Percentiles rank a stretch among this genome's conserved stretches.
Evolutionary conservation across 148 eudicot species (phyloP).

Genomic region (Diospyros lotus): DNA sequence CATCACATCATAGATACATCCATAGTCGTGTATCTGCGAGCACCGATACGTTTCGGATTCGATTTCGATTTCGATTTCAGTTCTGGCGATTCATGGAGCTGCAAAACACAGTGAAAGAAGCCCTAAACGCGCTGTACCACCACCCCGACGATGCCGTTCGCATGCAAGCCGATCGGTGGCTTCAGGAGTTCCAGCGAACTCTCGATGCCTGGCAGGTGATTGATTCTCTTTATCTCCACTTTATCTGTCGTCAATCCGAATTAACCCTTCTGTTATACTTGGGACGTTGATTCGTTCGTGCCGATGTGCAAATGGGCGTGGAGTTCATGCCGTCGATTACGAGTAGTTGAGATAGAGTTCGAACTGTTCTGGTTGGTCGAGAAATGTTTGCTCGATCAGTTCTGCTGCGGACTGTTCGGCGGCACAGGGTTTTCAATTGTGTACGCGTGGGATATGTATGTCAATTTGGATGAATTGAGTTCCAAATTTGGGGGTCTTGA

Average conservation of each 20-base stretch:
- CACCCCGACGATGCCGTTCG: conserved; percentile 94
- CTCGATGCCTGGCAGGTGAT: conserved; percentile 97
- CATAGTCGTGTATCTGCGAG: not conserved
- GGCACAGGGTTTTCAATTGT: not conserved
- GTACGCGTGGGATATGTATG: not conserved
- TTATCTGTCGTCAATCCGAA: not conserved
- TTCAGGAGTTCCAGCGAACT: conserved; percentile 87
- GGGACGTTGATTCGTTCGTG: not conserved
- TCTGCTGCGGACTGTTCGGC: not conserved
- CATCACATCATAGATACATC: not conserved
- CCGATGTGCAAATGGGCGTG: not conserved
- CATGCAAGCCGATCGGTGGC: conserved; percentile 98
- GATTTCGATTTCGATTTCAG: not conserved
- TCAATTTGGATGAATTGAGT: not conserved
- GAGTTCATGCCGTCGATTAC: not conserved
- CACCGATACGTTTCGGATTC: not conserved
- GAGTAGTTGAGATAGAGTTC: not conserved
- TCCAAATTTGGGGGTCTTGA: not conserved
- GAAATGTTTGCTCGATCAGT: too few relatives aligned
- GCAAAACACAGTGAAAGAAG: conserved; percentile 91
- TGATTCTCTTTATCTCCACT: not conserved
- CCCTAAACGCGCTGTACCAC: conserved; percentile 92
- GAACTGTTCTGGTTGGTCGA: not conserved
- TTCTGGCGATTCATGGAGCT: conserved; percentile 41
- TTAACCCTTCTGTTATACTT: not conserved